Base-by-base conservation (phyloP, 2,329 filamentous ascomycete genomes). In the Stagonosporopsis vannaccii region DNA sequence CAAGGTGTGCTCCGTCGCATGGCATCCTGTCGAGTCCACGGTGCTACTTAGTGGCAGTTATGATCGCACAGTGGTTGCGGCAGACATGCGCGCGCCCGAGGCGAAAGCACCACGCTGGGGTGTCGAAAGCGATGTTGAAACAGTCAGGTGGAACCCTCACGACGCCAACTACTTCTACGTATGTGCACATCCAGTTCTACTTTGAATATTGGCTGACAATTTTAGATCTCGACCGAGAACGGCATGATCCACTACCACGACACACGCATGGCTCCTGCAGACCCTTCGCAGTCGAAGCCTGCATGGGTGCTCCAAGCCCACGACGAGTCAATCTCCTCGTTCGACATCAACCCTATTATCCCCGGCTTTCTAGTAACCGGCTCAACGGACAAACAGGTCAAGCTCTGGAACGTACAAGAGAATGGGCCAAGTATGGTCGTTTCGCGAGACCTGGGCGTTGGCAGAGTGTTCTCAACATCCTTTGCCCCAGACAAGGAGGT, bases 241-340 rank as follows among this genome's bases (percentile, higher is more conserved):
- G 95, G 95, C 41, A 86, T 94, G 61, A 86, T 99, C 57, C 94
- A 98, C 81, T 95, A 92, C 78, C 92, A 96, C 78, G 95, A 99
- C 73, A 83, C 90, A 36, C 88, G 95, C 44, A 89, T 87, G 55
- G 86, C 90, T 13, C 91, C 92, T 19, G 79, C 89, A 8, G 86
- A 85, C 49, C 91, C 92, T 0, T 83, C 87, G 44, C 82, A 85
- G 36, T 92, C 89, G 62, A 97, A 96, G 77, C 87, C 95, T 0
- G 85, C 96, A 12, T 99, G 95, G 95, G 92, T 91, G 37, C 82
- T 99, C 48, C 95, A 99, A 79, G 95, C 95, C 15, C 95, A 99
- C 80, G 92, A 97, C 74, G 88, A 94, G 76, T 91, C 91, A 3
- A 85, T 98, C 40, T 96, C 92, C 8, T 88, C 92, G 0, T 97